Evolutionary conservation across 2,329 filamentous ascomycete genomes (phyloP).

Genomic region (Paecilomyces fulvus): DNA sequence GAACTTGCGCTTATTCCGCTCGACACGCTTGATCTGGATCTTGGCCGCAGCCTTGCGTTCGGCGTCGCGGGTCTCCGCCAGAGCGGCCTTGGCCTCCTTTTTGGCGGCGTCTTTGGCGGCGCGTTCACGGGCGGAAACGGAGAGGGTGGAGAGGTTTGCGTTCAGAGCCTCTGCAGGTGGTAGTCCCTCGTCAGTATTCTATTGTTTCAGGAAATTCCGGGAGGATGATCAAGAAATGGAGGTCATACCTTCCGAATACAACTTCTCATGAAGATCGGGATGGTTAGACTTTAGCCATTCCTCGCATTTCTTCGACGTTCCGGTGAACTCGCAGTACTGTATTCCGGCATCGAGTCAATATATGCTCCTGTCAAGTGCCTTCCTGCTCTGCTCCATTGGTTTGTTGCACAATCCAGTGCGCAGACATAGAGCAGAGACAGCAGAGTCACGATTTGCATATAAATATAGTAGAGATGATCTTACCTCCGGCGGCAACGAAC

Average conservation of each 20-base stretch:
- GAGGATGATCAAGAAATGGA: background rate
- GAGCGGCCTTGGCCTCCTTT: slow-evolving; percentile 89
- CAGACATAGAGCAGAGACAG: background rate
- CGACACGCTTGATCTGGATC: slow-evolving; percentile 89
- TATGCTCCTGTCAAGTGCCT: background rate
- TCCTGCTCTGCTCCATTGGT: background rate
- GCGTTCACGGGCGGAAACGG: slow-evolving; percentile 84
- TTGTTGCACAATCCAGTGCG: background rate
- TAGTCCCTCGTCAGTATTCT: slow-evolving; percentile 2
- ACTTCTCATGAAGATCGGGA: slow-evolving; percentile 61
- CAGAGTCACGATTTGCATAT: background rate
- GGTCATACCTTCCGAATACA: slow-evolving; percentile 74
- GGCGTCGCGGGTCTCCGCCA: slow-evolving; percentile 72
- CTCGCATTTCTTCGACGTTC: slow-evolving; percentile 91
- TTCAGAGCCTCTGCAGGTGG: slow-evolving; percentile 60
- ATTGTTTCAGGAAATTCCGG: background rate
- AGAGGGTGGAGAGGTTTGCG: slow-evolving; percentile 76
- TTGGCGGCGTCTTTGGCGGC: slow-evolving; percentile 94
- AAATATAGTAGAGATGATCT: slow-evolving; percentile 23
- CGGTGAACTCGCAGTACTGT: slow-evolving; percentile 98
- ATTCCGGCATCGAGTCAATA: slow-evolving; percentile 6
- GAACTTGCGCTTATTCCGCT: slow-evolving; percentile 95
- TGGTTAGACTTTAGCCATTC: slow-evolving; percentile 82
- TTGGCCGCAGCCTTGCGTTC: slow-evolving; percentile 76
- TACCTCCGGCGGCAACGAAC: slow-evolving; percentile 60